Percentiles rank a stretch among this genome's conserved stretches.
phyloP scores from a whole-genome alignment of 73 alveolate genomes.

The Blepharisma japonicum region DNA sequence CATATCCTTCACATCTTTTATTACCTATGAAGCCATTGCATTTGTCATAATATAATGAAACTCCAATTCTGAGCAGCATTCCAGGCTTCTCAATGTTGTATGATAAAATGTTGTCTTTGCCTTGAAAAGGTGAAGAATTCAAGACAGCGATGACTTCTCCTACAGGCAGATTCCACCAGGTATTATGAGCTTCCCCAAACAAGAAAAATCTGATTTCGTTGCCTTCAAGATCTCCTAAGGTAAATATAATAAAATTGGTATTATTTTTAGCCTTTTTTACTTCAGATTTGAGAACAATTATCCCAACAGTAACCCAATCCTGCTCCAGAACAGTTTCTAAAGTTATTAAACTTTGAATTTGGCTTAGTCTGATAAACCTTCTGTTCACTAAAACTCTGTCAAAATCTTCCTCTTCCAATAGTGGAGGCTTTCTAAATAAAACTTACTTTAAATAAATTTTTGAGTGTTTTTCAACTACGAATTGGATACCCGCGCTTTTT shows the following conservation, averaged over 20 bases:
- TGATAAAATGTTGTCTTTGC: background rate
- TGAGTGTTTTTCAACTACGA: background rate
- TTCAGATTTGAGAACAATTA: background rate
- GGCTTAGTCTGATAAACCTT: background rate
- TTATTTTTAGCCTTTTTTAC: background rate
- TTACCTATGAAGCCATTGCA: constrained; percentile 7
- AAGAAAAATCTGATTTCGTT: background rate
- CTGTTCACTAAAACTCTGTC: background rate
- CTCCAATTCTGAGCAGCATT: background rate
- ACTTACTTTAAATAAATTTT: background rate
- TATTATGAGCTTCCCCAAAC: background rate
- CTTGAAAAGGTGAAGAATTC: constrained; percentile 8
- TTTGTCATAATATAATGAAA: background rate
- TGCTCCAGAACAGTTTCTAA: background rate
- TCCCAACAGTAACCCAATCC: constrained; percentile 13
- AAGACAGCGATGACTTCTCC: constrained; percentile 1
- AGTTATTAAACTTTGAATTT: background rate
- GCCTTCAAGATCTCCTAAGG: constrained; percentile 1
- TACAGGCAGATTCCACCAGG: background rate
- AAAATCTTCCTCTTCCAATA: background rate
- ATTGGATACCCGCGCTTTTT: background rate
- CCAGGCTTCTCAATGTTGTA: background rate
- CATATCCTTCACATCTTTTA: constrained; percentile 23
- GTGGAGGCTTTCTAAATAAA: background rate
- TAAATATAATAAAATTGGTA: background rate